Evolutionary conservation across 768 basidiomycete species (phyloP).

Genomic region (Lactarius trivialis): DNA sequence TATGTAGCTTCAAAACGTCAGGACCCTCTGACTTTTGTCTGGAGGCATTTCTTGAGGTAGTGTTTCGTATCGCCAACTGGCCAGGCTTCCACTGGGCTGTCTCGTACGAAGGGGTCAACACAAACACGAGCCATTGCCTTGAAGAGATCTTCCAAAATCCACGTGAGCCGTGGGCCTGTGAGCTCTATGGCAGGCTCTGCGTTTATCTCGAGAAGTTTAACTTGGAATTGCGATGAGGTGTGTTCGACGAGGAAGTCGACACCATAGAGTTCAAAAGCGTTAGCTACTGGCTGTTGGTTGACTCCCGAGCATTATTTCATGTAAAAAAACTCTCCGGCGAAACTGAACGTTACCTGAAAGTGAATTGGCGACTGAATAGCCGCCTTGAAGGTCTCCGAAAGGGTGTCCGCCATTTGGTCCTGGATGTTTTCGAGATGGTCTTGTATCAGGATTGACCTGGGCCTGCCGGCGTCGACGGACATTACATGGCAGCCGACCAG

Average conservation of each 20-base stretch:
- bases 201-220: conserved; percentile 85
- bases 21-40: conserved; percentile 41
- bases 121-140: conserved; percentile 58
- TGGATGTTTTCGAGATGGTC: conserved; percentile 47
- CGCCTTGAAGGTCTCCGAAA: conserved; percentile 82
- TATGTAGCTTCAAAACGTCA: conserved; percentile 11
- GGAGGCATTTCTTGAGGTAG: conserved; percentile 63
- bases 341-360: conserved; percentile 57
- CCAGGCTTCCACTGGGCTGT: conserved; percentile 33
- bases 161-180: conserved; percentile 75
- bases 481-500: conserved; percentile 59
- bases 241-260: conserved; percentile 82
- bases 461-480: conserved; percentile 21
- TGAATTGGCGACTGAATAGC: conserved; percentile 75
- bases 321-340: not conserved
- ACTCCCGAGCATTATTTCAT: not conserved
- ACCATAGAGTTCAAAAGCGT: conserved; percentile 93
- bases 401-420: conserved; percentile 52
- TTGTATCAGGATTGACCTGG: conserved; percentile 25
- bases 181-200: conserved; percentile 94
- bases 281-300: conserved; percentile 62
- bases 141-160: conserved; percentile 81
- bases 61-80: conserved; percentile 45
- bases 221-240: conserved; percentile 31
- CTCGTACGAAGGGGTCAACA: conserved; percentile 58